These are phyloP conservation scores for Begonia peltatifolia DNA, from an alignment of 306 rosid species.

Conservation along the genomic window DNA sequence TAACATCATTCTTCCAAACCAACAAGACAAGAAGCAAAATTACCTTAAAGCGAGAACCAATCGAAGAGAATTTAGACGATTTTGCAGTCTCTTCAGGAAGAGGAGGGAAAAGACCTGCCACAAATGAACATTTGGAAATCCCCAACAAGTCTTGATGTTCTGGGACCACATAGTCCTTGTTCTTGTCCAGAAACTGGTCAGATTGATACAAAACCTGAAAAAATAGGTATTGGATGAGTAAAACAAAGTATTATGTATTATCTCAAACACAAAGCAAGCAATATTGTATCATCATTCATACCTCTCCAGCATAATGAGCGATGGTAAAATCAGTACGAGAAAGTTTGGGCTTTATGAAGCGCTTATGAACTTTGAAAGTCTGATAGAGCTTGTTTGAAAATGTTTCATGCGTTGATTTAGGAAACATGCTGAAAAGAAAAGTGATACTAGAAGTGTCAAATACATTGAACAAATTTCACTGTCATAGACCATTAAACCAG, in stretches of 20 bases:
- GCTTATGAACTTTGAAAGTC: conserved; percentile 81
- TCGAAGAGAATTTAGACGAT: conserved; percentile 93
- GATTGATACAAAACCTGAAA: conserved; percentile 85
- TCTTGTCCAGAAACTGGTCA: conserved; percentile 91
- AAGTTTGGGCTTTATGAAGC: conserved; percentile 90
- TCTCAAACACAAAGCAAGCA: too few species aligned
- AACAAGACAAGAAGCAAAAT: not conserved
- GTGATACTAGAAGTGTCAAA: not conserved
- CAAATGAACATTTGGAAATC: conserved; percentile 83
- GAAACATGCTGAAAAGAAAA: conserved; percentile 86
- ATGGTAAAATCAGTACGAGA: conserved; percentile 88
- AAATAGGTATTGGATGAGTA: conserved; percentile 14
- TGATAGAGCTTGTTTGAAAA: conserved; percentile 98
- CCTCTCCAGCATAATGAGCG: conserved; percentile 98
- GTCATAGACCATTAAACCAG: too few species aligned
- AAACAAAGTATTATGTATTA: not conserved
- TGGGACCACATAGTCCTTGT: conserved; percentile 95
- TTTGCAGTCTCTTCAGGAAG: conserved; percentile 81
- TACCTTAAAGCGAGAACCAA: conserved; percentile 97
- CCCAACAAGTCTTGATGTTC: conserved; percentile 91
- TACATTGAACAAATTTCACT: not conserved
- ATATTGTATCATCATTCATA: conserved; percentile 10
- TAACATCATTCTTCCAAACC: too few species aligned
- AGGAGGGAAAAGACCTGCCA: conserved; percentile 95
- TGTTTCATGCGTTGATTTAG: conserved; percentile 98